These are phyloP conservation scores for Candida wancherniae DNA, from an alignment of 805 yeast genomes.

Conservation along the genomic window DNA sequence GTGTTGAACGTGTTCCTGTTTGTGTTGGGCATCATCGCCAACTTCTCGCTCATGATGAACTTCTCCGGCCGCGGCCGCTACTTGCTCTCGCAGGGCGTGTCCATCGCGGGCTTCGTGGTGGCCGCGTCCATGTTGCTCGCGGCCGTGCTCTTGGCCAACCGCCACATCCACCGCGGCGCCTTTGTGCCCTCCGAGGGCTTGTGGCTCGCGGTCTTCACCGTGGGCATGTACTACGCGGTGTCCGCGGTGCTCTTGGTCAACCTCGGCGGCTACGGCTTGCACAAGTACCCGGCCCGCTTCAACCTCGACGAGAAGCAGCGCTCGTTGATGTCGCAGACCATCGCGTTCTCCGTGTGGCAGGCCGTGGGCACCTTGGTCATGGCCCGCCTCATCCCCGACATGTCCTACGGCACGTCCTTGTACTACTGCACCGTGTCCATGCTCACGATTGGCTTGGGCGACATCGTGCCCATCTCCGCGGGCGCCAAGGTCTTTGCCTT, in stretches of 20 bases:
- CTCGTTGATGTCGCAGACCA: conserved; percentile 66
- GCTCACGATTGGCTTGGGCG: conserved; percentile 80
- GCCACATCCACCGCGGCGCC: conserved; percentile 1
- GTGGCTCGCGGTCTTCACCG: conserved; percentile 73
- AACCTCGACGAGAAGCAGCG: conserved; percentile 66
- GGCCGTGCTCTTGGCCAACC: conserved; percentile 39
- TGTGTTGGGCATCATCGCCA: conserved; percentile 61
- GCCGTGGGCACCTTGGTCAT: conserved; percentile 53
- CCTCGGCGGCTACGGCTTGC: conserved; percentile 53
- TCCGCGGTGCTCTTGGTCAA: conserved; percentile 50
- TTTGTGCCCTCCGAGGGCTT: conserved; percentile 52
- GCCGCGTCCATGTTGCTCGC: conserved; percentile 53
- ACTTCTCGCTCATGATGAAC: conserved; percentile 64
- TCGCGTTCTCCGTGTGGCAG: conserved; percentile 64
- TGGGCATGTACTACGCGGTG: conserved; percentile 56
- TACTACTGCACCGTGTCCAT: conserved; percentile 71
- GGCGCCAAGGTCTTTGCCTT: conserved; percentile 57
- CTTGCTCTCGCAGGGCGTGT: conserved; percentile 54
- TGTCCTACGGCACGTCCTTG: conserved; percentile 56
- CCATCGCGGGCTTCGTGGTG: conserved; percentile 59
- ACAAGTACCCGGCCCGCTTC: conserved; percentile 66
- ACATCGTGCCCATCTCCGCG: conserved; percentile 50
- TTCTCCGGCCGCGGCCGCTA: conserved; percentile 58
- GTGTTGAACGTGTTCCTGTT: conserved; percentile 61
- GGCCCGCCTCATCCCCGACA: conserved; percentile 37